Percentiles rank a stretch among this genome's conserved stretches.
Conservation (phyloP, 805 yeast species). For the Zygosaccharomyces rouxii region DNA sequence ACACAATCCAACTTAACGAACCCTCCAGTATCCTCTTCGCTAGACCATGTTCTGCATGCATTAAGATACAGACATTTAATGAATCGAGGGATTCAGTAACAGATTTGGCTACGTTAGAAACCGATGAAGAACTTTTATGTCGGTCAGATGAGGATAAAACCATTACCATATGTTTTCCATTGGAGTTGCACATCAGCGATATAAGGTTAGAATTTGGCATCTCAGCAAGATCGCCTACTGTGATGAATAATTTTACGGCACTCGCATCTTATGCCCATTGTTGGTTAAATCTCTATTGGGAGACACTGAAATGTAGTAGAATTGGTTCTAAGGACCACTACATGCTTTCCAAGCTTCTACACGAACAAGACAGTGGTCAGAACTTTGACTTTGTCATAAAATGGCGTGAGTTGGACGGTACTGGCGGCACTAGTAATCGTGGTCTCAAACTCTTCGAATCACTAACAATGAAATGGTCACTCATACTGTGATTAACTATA, state of each 20-base stretch:
- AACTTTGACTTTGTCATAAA: constrained; percentile 15
- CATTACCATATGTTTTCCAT: constrained; percentile 11
- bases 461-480: constrained; percentile 37
- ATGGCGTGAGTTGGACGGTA: constrained; percentile 65
- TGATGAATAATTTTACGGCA: constrained; percentile 18
- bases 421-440: constrained; percentile 51
- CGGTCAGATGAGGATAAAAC: constrained; percentile 4
- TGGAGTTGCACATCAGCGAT: constrained; percentile 17
- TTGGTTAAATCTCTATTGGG: constrained; percentile 46
- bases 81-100: constrained; percentile 14
- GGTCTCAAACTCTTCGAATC: constrained; percentile 53
- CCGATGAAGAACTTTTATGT: constrained; percentile 12
- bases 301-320: constrained; percentile 28
- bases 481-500: background rate
- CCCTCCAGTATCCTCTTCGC: constrained; percentile 16
- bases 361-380: constrained; percentile 17
- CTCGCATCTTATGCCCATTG: constrained; percentile 30
- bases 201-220: constrained; percentile 26
- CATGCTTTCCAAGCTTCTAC: constrained; percentile 14
- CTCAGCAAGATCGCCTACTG: constrained; percentile 13
- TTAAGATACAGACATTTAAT: constrained; percentile 24
- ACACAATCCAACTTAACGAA: constrained; percentile 16
- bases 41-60: constrained; percentile 10
- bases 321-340: constrained; percentile 13
- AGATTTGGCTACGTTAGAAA: constrained; percentile 12